Conservation (phyloP, 2,329 filamentous ascomycete species). For the Lasiodiplodia gonubiensis region DNA sequence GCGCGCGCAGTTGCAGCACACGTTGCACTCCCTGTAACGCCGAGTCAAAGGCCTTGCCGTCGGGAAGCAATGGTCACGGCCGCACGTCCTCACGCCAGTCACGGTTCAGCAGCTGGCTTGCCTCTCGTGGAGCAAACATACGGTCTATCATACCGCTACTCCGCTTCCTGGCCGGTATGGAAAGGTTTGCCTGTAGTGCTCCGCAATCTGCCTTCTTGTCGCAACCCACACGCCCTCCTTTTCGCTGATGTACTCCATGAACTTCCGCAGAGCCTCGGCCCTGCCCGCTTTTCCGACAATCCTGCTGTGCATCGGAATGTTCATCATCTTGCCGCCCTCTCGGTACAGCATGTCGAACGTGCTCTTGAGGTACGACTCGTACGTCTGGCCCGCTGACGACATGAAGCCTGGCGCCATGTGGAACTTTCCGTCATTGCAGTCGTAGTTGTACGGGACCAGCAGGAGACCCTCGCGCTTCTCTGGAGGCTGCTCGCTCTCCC, state of each 20-base stretch:
- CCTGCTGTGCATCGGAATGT: slow-evolving; percentile 49
- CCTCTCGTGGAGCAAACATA: slow-evolving; percentile 2
- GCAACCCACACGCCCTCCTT: slow-evolving; percentile 54
- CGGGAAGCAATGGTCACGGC: slow-evolving; percentile 4
- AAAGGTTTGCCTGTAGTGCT: slow-evolving; percentile 48
- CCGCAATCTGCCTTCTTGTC: slow-evolving; percentile 51
- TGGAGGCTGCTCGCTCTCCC: slow-evolving; percentile 37
- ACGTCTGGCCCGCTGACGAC: slow-evolving; percentile 45
- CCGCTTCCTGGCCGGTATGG: slow-evolving; percentile 41
- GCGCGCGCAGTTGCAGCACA: not conserved
- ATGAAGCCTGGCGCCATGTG: slow-evolving; percentile 53
- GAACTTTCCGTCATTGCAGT: slow-evolving; percentile 53
- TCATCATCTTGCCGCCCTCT: slow-evolving; percentile 53
- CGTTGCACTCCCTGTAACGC: not conserved
- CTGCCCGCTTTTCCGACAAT: slow-evolving; percentile 51
- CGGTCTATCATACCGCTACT: slow-evolving; percentile 9
- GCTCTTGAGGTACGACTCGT: slow-evolving; percentile 47
- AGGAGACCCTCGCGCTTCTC: slow-evolving; percentile 47
- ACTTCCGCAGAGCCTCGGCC: slow-evolving; percentile 48
- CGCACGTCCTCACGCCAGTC: slow-evolving; percentile 15
- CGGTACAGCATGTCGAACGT: slow-evolving; percentile 51
- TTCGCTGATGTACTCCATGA: slow-evolving; percentile 47
- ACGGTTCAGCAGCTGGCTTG: slow-evolving; percentile 17
- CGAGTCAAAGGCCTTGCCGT: not conserved
- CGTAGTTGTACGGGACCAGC: slow-evolving; percentile 48